These are phyloP conservation scores for Coix lacrymajobi DNA, from an alignment of 176 grass and related monocot genomes.

Conservation along the genomic window DNA sequence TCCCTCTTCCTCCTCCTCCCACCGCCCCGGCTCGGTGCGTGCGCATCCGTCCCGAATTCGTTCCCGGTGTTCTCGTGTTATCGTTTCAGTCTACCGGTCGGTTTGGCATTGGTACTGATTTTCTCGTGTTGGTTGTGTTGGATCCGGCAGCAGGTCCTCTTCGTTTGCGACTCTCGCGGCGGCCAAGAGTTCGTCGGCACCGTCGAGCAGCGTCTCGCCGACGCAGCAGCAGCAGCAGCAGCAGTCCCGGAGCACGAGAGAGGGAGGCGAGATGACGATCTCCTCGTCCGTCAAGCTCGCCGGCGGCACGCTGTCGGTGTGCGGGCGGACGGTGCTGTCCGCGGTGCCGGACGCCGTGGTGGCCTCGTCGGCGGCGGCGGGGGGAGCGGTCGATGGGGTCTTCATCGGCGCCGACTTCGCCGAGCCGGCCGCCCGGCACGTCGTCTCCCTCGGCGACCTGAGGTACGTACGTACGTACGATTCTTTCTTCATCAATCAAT, in stretches of 20 bases:
- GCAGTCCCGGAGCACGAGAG: neutral
- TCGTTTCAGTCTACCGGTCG: neutral
- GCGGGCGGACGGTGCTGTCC: slow-evolving; percentile 53
- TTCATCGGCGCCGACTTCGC: slow-evolving; percentile 69
- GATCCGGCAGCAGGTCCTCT: neutral
- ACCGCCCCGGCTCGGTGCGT: neutral
- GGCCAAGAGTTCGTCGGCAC: neutral
- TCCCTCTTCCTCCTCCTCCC: neutral
- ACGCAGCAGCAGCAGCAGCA: neutral
- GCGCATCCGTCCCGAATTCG: neutral
- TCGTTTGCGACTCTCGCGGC: neutral
- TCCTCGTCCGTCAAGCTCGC: slow-evolving; percentile 48
- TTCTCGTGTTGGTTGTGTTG: neutral
- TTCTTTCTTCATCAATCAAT: neutral
- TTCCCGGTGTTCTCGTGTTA: neutral
- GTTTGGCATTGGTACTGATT: neutral
- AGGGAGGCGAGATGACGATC: slow-evolving; percentile 61
- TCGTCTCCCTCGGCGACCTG: slow-evolving; percentile 66
- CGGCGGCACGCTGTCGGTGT: slow-evolving; percentile 42
- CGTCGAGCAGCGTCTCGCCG: neutral
- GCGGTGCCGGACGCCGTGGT: slow-evolving; percentile 50
- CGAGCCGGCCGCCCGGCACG: slow-evolving; percentile 39
- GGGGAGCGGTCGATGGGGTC: slow-evolving; percentile 62
- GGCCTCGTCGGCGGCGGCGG: slow-evolving; percentile 46
- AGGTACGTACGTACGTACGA: slow-evolving; percentile 30